Percentiles rank a stretch among this genome's conserved stretches.
Evolutionary conservation across 257 asterid species (phyloP).

Genomic region (Datura wrightii): DNA sequence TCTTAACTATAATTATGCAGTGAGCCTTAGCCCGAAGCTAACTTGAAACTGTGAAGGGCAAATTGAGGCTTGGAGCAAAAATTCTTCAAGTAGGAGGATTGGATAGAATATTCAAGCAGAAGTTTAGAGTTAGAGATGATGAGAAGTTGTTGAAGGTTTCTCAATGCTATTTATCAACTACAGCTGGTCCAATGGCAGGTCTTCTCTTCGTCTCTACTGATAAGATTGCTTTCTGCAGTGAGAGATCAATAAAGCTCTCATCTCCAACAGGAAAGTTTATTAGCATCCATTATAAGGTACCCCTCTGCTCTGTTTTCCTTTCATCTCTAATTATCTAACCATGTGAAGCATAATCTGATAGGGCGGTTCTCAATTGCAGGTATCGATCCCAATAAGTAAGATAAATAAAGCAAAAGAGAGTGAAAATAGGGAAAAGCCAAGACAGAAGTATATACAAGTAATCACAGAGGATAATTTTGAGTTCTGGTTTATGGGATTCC

Average conservation of each 20-base stretch:
- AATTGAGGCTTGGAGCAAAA: slow-evolving; percentile 54
- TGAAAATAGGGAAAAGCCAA: slow-evolving; percentile 42
- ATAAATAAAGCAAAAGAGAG: slow-evolving; percentile 42
- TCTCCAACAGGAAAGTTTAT: slow-evolving; percentile 34
- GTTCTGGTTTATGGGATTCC: slow-evolving; percentile 70
- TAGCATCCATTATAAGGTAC: slow-evolving; percentile 33
- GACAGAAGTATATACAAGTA: slow-evolving; percentile 50
- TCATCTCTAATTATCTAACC: background rate
- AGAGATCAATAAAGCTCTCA: slow-evolving; percentile 33
- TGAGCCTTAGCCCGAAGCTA: slow-evolving; percentile 51
- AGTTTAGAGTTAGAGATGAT: slow-evolving; percentile 29
- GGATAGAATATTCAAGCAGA: slow-evolving; percentile 36
- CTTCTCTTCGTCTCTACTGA: slow-evolving; percentile 36
- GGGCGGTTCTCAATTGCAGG: slow-evolving; percentile 27
- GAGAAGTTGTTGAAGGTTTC: slow-evolving; percentile 40
- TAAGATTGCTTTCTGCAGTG: slow-evolving; percentile 39
- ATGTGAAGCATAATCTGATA: background rate
- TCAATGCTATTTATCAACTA: slow-evolving; percentile 40
- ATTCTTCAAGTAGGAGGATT: slow-evolving; percentile 36
- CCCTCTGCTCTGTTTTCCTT: background rate
- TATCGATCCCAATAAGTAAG: slow-evolving; percentile 48
- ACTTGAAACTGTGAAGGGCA: slow-evolving; percentile 56
- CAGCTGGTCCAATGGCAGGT: slow-evolving; percentile 41
- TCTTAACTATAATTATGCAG: slow-evolving; percentile 34
- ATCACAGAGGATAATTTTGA: slow-evolving; percentile 54